Evolutionary conservation across 2,329 filamentous ascomycete species (phyloP).

Genomic region (Cucurbitaria berberidis): DNA sequence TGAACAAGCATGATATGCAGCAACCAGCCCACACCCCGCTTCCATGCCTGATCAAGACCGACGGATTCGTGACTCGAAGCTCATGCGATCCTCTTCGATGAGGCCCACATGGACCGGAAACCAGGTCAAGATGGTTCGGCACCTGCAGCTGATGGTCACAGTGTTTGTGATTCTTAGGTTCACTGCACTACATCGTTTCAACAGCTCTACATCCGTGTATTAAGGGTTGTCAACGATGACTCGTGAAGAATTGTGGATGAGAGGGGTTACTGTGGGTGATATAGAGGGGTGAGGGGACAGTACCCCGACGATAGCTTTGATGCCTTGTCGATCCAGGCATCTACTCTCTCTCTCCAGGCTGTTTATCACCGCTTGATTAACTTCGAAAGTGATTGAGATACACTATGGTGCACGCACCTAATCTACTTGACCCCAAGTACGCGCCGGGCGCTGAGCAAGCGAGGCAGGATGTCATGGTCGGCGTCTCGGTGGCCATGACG

Average conservation of each 20-base stretch:
- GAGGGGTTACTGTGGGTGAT: not conserved
- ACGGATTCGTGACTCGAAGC: not conserved
- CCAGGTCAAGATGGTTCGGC: slow-evolving; percentile 6
- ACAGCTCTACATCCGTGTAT: slow-evolving; percentile 9
- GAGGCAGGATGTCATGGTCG: slow-evolving; percentile 26
- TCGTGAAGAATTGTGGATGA: not conserved
- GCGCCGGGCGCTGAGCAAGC: slow-evolving; percentile 19
- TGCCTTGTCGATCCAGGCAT: not conserved
- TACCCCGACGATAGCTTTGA: not conserved
- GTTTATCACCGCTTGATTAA: not conserved
- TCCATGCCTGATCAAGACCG: not conserved
- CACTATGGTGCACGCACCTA: slow-evolving; percentile 13
- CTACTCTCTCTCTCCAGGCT: not conserved
- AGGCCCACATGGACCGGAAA: not conserved
- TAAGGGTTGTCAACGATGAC: slow-evolving; percentile 7
- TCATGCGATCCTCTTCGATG: not conserved
- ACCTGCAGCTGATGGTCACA: slow-evolving; percentile 25
- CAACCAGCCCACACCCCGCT: not conserved
- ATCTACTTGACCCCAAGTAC: slow-evolving; percentile 16
- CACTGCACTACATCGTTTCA: slow-evolving; percentile 22
- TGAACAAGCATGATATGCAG: slow-evolving; percentile 1
- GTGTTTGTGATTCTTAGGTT: slow-evolving; percentile 23
- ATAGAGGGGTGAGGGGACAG: slow-evolving; percentile 5
- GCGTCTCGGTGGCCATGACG: slow-evolving; percentile 22
- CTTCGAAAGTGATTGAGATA: not conserved